A percentile compares a stretch with the other conserved stretches of the same genome.
Conservation (phyloP, 306 rosid species). For the Fragaria iinumae region DNA sequence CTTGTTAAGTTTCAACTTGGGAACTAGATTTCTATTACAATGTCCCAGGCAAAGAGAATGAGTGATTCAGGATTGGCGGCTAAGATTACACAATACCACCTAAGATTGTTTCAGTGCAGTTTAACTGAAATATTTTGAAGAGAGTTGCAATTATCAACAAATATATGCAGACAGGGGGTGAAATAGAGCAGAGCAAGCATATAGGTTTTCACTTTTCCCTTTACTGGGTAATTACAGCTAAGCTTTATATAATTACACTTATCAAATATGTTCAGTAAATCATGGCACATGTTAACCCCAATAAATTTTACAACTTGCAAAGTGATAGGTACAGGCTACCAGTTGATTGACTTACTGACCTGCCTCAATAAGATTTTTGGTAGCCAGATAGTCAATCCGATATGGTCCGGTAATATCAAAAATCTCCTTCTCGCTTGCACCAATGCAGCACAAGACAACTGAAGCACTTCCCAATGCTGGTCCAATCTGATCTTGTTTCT, state of each 20-base stretch:
- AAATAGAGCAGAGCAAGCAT: background rate
- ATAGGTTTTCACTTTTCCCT: background rate
- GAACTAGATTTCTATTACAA: background rate
- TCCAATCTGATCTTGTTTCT: slow-evolving; percentile 61
- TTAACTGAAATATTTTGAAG: background rate
- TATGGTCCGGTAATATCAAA: slow-evolving; percentile 89
- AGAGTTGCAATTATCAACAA: background rate
- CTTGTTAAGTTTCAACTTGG: background rate
- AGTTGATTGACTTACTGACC: slow-evolving; percentile 43
- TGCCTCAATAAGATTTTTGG: slow-evolving; percentile 77
- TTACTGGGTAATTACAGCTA: background rate
- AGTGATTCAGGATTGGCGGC: background rate
- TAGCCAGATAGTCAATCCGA: slow-evolving; percentile 83
- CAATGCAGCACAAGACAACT: slow-evolving; percentile 82
- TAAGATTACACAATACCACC: background rate
- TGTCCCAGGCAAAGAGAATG: background rate
- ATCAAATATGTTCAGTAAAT: background rate
- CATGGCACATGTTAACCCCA: background rate
- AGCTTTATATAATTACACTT: background rate
- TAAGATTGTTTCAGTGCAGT: background rate
- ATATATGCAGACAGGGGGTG: background rate
- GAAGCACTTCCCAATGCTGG: slow-evolving; percentile 76
- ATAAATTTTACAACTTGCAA: background rate
- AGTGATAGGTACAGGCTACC: background rate
- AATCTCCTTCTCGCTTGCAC: slow-evolving; percentile 96